Percentiles rank a stretch among this genome's conserved stretches.
These are phyloP conservation scores for Tillandsia fasciculata DNA, from an alignment of 176 grass and related monocot genomes.

Conservation along the genomic window DNA sequence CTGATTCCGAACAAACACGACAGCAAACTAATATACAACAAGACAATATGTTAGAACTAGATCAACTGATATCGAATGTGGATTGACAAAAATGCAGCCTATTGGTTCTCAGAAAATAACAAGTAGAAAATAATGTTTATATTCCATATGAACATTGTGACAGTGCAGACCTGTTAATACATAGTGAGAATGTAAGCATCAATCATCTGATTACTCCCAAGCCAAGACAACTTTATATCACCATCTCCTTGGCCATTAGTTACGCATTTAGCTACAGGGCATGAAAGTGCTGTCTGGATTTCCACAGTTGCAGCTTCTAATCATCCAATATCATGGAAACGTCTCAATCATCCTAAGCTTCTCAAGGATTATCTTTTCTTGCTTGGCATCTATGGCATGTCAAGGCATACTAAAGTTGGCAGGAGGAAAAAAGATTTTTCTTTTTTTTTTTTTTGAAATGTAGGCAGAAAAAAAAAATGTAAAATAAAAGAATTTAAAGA, in stretches of 20 bases:
- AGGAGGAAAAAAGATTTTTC: background rate
- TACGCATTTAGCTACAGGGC: background rate
- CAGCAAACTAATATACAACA: background rate
- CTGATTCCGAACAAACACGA: background rate
- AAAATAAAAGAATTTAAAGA: too few relatives aligned
- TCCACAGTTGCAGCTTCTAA: constrained; percentile 8
- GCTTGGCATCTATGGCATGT: constrained; percentile 58
- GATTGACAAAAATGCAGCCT: background rate
- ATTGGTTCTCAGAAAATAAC: background rate
- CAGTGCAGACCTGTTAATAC: background rate
- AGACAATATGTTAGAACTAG: background rate
- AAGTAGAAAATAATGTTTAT: background rate
- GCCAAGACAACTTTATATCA: background rate
- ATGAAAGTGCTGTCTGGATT: background rate
- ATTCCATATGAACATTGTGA: background rate
- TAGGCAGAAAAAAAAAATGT: too few relatives aligned
- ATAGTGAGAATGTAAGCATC: background rate
- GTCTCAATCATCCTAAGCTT: constrained; percentile 30
- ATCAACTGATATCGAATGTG: background rate
- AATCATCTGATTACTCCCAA: background rate
- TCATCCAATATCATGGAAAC: constrained; percentile 8
- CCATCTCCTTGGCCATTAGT: background rate
- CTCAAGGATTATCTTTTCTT: constrained; percentile 47
- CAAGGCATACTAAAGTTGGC: constrained; percentile 29
- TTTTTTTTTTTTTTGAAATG: too few relatives aligned